phyloP scores from a whole-genome alignment of 208 protist genomes.

The Trypanosomatidae sp. region DNA sequence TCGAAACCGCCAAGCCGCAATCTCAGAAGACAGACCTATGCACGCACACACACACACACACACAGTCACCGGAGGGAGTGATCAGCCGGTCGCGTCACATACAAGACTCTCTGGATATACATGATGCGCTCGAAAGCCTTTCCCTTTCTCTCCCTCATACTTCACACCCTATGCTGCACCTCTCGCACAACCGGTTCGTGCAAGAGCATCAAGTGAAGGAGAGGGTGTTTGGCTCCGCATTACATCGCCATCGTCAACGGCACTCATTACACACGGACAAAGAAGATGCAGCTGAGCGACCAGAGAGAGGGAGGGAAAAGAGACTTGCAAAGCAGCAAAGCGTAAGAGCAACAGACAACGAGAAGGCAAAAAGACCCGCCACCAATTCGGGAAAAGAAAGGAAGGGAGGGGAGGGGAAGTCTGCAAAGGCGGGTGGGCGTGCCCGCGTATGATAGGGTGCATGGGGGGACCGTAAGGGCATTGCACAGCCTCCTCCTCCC shows the following conservation, averaged over 20 bases:
- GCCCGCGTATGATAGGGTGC: no score
- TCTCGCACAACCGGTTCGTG: neutral
- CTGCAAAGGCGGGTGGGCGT: no score
- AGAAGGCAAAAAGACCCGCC: neutral
- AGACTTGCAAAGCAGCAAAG: neutral
- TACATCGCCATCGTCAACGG: neutral
- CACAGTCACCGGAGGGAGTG: neutral
- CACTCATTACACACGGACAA: slow-evolving; percentile 1
- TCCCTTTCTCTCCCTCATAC: neutral
- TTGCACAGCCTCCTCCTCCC: no score
- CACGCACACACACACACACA: neutral
- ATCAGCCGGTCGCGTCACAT: neutral
- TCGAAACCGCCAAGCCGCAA: neutral
- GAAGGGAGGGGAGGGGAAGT: neutral
- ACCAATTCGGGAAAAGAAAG: slow-evolving; percentile 1
- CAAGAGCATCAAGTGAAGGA: slow-evolving; percentile 6
- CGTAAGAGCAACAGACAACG: neutral
- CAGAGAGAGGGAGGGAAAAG: neutral
- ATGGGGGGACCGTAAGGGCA: no score
- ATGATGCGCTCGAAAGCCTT: neutral
- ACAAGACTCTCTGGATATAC: neutral
- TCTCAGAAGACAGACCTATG: neutral
- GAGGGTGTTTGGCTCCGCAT: neutral
- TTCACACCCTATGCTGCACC: neutral
- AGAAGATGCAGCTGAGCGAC: slow-evolving; percentile 2